Evolutionary conservation across 2,329 filamentous ascomycete genomes (phyloP).

Genomic region (Xylariaceae sp.): DNA sequence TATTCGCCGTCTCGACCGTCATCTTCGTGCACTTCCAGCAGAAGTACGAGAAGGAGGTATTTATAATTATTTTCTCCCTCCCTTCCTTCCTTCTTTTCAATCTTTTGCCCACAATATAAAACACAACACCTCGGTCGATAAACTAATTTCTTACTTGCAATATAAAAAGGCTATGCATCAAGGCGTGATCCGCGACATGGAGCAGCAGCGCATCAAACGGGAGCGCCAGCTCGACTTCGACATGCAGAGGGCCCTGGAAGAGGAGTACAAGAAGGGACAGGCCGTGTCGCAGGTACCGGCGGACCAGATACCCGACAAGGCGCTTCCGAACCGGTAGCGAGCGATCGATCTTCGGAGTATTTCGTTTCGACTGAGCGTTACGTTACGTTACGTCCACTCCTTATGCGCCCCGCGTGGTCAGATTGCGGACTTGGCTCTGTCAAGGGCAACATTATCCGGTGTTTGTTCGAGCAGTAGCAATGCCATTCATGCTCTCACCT

Average conservation of each 20-base stretch:
- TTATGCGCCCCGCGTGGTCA: too few relatives aligned
- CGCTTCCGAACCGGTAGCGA: slow-evolving; percentile 20
- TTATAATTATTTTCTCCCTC: slow-evolving; percentile 24
- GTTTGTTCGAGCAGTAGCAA: too few relatives aligned
- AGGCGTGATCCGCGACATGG: slow-evolving; percentile 89
- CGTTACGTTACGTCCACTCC: too few relatives aligned
- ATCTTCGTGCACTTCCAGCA: slow-evolving; percentile 87
- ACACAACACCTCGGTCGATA: too few relatives aligned
- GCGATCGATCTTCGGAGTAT: too few relatives aligned
- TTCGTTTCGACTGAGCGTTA: too few relatives aligned
- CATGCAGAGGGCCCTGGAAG: slow-evolving; percentile 77
- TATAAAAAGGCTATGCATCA: slow-evolving; percentile 78
- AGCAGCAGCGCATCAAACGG: slow-evolving; percentile 82
- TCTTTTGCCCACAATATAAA: too few relatives aligned
- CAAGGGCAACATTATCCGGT: too few relatives aligned
- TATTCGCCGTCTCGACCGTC: slow-evolving; percentile 71
- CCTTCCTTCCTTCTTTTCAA: background rate
- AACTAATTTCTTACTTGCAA: slow-evolving; percentile 8
- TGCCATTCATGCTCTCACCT: too few relatives aligned
- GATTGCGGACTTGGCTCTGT: too few relatives aligned
- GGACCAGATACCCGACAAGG: slow-evolving; percentile 15
- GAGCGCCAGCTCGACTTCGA: slow-evolving; percentile 95
- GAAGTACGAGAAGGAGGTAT: slow-evolving; percentile 72
- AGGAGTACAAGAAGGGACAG: slow-evolving; percentile 86
- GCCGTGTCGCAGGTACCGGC: slow-evolving; percentile 46